phyloP scores from a whole-genome alignment of 2,329 filamentous ascomycete species.

The Exophiala spinifera region DNA sequence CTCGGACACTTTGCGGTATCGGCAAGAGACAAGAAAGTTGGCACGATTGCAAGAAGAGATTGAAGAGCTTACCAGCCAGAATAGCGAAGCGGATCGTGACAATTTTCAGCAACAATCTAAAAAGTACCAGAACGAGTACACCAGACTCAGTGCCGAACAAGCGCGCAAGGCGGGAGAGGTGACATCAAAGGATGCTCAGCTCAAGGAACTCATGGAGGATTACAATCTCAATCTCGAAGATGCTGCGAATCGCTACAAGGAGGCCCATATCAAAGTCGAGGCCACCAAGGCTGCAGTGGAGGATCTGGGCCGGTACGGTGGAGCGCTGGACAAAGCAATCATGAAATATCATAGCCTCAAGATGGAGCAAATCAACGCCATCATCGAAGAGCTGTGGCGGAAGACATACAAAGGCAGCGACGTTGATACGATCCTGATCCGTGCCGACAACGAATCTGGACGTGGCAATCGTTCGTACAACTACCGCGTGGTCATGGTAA shows the following conservation, averaged over 20 bases:
- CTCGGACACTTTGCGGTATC: constrained; percentile 80
- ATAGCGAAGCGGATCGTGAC: constrained; percentile 78
- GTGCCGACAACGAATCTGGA: constrained; percentile 73
- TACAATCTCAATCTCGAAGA: constrained; percentile 86
- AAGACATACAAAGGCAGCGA: constrained; percentile 96
- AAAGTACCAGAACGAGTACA: constrained; percentile 64
- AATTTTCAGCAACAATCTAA: constrained; percentile 69
- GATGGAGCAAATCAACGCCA: constrained; percentile 97
- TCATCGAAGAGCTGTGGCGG: constrained; percentile 94
- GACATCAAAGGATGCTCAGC: constrained; percentile 79
- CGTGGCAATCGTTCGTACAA: constrained; percentile 79
- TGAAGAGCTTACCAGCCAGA: constrained; percentile 68
- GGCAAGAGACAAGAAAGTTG: constrained; percentile 68
- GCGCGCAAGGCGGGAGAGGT: constrained; percentile 73
- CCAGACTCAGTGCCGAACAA: constrained; percentile 68
- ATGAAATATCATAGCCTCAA: constrained; percentile 96
- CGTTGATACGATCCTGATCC: constrained; percentile 93
- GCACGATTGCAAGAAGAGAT: constrained; percentile 68
- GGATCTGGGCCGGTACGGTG: constrained; percentile 76
- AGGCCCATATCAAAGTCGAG: constrained; percentile 83
- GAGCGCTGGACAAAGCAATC: constrained; percentile 89
- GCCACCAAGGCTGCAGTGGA: constrained; percentile 92
- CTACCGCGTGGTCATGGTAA: constrained; percentile 97
- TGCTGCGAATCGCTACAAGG: constrained; percentile 74
- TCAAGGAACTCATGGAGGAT: constrained; percentile 68